A percentile compares a stretch with the other conserved stretches of the same genome.
phyloP scores from a whole-genome alignment of 306 rosid species.

The Trichosanthes truncata region DNA sequence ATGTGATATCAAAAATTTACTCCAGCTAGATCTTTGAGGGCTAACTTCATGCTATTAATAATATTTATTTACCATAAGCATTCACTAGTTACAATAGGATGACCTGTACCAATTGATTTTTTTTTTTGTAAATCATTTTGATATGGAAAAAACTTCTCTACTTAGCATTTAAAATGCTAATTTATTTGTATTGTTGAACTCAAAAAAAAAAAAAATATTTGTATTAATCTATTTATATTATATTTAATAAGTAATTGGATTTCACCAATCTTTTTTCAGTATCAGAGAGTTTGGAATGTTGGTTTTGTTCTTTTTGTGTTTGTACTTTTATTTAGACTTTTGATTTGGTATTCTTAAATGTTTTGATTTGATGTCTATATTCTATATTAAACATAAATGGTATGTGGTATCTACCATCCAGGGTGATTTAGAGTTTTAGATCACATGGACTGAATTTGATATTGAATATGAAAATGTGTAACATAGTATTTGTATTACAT shows the following conservation, averaged over 20 bases:
- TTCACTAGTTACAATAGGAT: background rate
- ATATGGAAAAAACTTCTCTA: background rate
- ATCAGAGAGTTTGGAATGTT: background rate
- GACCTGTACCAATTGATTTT: background rate
- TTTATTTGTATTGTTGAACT: too few relatives aligned
- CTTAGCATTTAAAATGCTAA: too few relatives aligned
- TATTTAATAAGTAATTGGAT: too few relatives aligned
- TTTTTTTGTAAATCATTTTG: background rate
- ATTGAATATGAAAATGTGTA: background rate
- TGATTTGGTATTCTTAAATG: background rate
- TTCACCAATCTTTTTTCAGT: too few relatives aligned
- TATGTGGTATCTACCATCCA: too few relatives aligned
- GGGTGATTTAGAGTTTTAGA: background rate
- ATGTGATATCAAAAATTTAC: background rate
- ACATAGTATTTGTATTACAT: too few relatives aligned
- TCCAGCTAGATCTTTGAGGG: background rate
- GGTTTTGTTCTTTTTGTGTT: background rate
- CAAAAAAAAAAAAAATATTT: too few relatives aligned
- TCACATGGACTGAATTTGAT: background rate
- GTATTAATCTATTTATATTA: too few relatives aligned
- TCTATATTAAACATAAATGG: background rate
- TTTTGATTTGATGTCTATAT: background rate
- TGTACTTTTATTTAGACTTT: background rate
- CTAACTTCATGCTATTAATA: background rate
- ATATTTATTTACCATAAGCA: background rate